phyloP scores from a whole-genome alignment of 192 early-diverging fungal genomes.

The Diversispora epigaea region DNA sequence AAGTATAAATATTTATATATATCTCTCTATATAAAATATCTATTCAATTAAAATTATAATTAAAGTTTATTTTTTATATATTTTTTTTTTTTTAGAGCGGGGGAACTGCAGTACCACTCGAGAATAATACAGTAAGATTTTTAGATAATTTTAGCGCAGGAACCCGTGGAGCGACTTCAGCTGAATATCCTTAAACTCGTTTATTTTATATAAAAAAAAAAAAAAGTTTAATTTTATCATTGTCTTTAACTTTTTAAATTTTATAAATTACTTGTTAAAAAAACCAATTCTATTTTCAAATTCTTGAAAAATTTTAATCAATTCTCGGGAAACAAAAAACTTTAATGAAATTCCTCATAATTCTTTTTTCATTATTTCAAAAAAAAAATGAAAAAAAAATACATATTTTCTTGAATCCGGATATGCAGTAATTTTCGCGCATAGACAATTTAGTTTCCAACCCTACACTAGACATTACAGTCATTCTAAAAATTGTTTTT shows the following conservation, averaged over 20 bases:
- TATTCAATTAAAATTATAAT: too few species aligned
- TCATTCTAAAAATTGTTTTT: conserved; percentile 70
- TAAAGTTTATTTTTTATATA: background rate
- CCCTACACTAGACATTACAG: conserved; percentile 92
- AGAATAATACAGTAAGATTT: conserved; percentile 96
- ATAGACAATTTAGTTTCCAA: conserved; percentile 89
- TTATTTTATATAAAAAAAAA: background rate
- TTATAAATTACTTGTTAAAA: too few species aligned
- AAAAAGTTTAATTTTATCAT: background rate
- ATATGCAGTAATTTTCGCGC: conserved; percentile 95
- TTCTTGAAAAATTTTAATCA: too few species aligned
- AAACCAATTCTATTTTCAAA: too few species aligned
- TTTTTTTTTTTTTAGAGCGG: conserved; percentile 59
- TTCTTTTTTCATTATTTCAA: background rate
- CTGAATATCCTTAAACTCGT: conserved; percentile 61
- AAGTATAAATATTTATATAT: background rate
- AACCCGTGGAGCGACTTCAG: conserved; percentile 90
- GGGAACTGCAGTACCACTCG: conserved; percentile 94
- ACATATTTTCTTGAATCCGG: conserved; percentile 73
- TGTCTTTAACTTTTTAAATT: background rate
- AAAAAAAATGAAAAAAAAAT: background rate
- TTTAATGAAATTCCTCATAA: too few species aligned
- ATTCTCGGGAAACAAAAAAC: too few species aligned
- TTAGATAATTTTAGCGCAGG: conserved; percentile 98
- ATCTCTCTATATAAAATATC: background rate